A percentile compares a stretch with the other conserved stretches of the same genome.
phyloP scores from a whole-genome alignment of 2,329 filamentous ascomycete species.

The Fusarium fujikuroi region DNA sequence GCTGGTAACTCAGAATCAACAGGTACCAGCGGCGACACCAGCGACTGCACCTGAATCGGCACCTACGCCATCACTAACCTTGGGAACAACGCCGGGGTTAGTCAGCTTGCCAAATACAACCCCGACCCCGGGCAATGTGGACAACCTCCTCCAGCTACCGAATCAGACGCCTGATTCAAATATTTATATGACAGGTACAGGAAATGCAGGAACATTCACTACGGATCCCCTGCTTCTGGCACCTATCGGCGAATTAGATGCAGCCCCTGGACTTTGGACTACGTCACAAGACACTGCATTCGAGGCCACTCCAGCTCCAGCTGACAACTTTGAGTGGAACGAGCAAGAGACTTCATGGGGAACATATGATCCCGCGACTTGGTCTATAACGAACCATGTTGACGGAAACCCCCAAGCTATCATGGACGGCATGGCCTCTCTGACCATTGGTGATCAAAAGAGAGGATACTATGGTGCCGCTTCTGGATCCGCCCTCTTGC shows the following conservation, averaged over 20 bases:
- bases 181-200: slow-evolving; percentile 6
- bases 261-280: slow-evolving; percentile 6
- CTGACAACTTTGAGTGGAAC: slow-evolving; percentile 32
- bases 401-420: slow-evolving; percentile 26
- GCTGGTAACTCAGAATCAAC: neutral
- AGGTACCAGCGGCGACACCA: neutral
- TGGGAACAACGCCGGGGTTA: slow-evolving; percentile 2
- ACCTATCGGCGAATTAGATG: slow-evolving; percentile 18
- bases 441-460: slow-evolving; percentile 26
- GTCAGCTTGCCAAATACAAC: slow-evolving; percentile 11
- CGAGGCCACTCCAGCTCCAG: slow-evolving; percentile 1
- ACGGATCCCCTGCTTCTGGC: slow-evolving; percentile 17
- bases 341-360: slow-evolving; percentile 30
- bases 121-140: neutral
- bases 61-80: neutral
- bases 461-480: slow-evolving; percentile 30
- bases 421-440: slow-evolving; percentile 32
- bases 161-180: neutral
- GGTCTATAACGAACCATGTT: slow-evolving; percentile 18
- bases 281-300: neutral
- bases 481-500: slow-evolving; percentile 25
- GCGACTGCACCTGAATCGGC: neutral
- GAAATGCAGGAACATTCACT: slow-evolving; percentile 7
- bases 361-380: slow-evolving; percentile 17
- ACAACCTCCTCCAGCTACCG: slow-evolving; percentile 19